Evolutionary conservation across 75 land plant genomes (phyloP).

Genomic region (Picea sitchensis): DNA sequence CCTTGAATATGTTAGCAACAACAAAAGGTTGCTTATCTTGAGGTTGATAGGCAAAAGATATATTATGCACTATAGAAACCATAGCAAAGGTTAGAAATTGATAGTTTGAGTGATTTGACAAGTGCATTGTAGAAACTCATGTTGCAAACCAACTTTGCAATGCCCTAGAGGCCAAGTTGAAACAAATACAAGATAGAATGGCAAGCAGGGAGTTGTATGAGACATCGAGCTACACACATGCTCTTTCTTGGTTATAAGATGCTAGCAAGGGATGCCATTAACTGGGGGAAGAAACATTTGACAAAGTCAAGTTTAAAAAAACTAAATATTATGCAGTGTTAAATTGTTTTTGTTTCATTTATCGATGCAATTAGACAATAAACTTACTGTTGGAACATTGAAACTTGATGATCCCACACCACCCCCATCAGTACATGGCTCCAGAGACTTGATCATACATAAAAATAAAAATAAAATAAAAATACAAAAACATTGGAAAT

Average conservation of each 20-base stretch:
- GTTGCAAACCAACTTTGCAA: conserved; percentile 49
- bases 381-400: too few species aligned
- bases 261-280: too few species aligned
- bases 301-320: too few species aligned
- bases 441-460: too few species aligned
- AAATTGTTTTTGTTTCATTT: too few species aligned
- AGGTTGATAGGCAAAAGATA: conserved; percentile 70
- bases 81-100: conserved; percentile 55
- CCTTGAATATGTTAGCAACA: conserved; percentile 16
- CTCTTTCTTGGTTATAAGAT: conserved; percentile 67
- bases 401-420: too few species aligned
- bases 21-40: conserved; percentile 31
- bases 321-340: too few species aligned
- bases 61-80: conserved; percentile 53
- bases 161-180: conserved; percentile 60
- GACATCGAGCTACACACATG: conserved; percentile 69
- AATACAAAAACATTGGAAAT: too few species aligned
- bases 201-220: conserved; percentile 61
- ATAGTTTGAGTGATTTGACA: conserved; percentile 62
- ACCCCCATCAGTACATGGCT: too few species aligned
- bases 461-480: too few species aligned
- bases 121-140: conserved; percentile 28
- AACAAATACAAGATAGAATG: conserved; percentile 80
- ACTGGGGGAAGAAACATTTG: too few species aligned
- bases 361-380: too few species aligned